phyloP scores from a whole-genome alignment of 192 early-diverging fungal species.

The Entophlyctis luteolus region DNA sequence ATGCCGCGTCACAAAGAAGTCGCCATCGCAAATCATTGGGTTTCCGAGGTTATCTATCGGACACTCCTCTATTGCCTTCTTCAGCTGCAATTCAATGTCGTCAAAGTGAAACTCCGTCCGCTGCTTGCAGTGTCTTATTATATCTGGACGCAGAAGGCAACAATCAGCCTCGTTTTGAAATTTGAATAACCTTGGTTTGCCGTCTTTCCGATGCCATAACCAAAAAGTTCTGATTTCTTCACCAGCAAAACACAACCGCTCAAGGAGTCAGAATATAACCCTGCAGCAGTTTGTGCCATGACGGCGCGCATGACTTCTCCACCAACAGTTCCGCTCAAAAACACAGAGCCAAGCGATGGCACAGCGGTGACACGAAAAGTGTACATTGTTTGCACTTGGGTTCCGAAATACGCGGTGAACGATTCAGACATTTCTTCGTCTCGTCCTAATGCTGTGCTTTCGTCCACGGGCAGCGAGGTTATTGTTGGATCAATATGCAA shows the following conservation, averaged over 20 bases:
- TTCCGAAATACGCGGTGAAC: slow-evolving; percentile 69
- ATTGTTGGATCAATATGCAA: not conserved
- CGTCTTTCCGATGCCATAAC: slow-evolving; percentile 49
- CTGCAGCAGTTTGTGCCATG: slow-evolving; percentile 63
- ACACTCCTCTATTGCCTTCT: slow-evolving; percentile 51
- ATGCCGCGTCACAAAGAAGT: slow-evolving; percentile 72
- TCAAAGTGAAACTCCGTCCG: slow-evolving; percentile 78
- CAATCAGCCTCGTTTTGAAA: not conserved
- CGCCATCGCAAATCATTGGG: slow-evolving; percentile 52
- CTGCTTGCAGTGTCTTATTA: slow-evolving; percentile 61
- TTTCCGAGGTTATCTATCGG: slow-evolving; percentile 27
- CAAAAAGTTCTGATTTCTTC: slow-evolving; percentile 46
- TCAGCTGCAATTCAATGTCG: slow-evolving; percentile 60
- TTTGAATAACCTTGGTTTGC: slow-evolving; percentile 49
- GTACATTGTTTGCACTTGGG: slow-evolving; percentile 71
- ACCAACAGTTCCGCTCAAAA: slow-evolving; percentile 41
- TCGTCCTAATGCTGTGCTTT: not conserved
- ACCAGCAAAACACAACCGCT: slow-evolving; percentile 58
- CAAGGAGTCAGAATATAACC: slow-evolving; percentile 61
- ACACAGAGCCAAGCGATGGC: slow-evolving; percentile 26
- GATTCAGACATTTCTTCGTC: slow-evolving; percentile 63
- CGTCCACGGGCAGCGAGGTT: not conserved
- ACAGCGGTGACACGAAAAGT: slow-evolving; percentile 58
- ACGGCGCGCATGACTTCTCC: slow-evolving; percentile 54
- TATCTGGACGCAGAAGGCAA: slow-evolving; percentile 15